Evolutionary conservation across 2,329 filamentous ascomycete species (phyloP).

Genomic region (Penicillium hesseltinei): DNA sequence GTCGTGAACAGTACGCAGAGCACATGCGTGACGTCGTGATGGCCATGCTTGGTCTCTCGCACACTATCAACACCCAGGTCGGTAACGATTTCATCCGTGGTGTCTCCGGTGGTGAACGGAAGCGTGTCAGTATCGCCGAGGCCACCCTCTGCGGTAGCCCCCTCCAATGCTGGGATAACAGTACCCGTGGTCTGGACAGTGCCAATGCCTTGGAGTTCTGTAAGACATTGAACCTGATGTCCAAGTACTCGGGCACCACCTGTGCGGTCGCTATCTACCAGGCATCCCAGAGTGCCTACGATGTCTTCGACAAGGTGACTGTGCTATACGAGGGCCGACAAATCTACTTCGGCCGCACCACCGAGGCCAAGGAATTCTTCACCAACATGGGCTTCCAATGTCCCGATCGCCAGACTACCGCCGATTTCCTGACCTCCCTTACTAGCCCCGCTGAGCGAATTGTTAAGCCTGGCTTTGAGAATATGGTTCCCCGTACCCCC

Average conservation of each 20-base stretch:
- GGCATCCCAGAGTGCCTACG: constrained; percentile 49
- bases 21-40: constrained; percentile 49
- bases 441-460: constrained; percentile 64
- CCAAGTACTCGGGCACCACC: constrained; percentile 51
- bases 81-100: constrained; percentile 60
- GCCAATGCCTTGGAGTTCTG: constrained; percentile 59
- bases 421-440: constrained; percentile 69
- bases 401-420: constrained; percentile 66
- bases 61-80: constrained; percentile 52
- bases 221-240: constrained; percentile 50
- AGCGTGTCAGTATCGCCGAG: constrained; percentile 62
- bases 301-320: constrained; percentile 69
- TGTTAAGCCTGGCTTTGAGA: constrained; percentile 59
- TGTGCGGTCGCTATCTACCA: constrained; percentile 59
- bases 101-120: constrained; percentile 60
- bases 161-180: constrained; percentile 50
- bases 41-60: constrained; percentile 47
- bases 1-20: constrained; percentile 43
- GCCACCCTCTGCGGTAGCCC: constrained; percentile 48
- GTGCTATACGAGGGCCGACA: constrained; percentile 74
- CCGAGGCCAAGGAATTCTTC: constrained; percentile 64
- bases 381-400: constrained; percentile 68
- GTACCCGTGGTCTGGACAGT: constrained; percentile 53
- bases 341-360: constrained; percentile 70
- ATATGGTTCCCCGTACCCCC: constrained; percentile 63